A percentile compares a stretch with the other conserved stretches of the same genome.
Evolutionary conservation across 1,139 yeast genomes (phyloP).

Genomic region (Sugiyamaella japonica): DNA sequence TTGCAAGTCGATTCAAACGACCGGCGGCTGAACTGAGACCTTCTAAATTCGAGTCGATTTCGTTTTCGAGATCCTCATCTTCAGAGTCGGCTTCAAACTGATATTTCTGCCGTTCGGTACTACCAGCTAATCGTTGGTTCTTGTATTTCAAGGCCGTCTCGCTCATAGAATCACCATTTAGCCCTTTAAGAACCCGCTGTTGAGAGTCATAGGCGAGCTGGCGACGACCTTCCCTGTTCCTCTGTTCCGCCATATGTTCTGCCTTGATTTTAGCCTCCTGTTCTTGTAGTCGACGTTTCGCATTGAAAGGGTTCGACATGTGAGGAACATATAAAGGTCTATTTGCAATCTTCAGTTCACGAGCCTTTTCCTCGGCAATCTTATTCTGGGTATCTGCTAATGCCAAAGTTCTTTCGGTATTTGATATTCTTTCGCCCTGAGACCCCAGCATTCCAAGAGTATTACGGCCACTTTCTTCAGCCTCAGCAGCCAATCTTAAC

Average conservation of each 20-base stretch:
- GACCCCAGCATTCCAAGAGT: slow-evolving; percentile 90
- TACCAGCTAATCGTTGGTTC: slow-evolving; percentile 37
- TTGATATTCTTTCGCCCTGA: slow-evolving; percentile 81
- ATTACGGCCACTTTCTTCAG: slow-evolving; percentile 87
- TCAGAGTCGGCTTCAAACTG: slow-evolving; percentile 62
- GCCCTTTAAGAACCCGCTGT: slow-evolving; percentile 48
- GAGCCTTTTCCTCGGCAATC: slow-evolving; percentile 81
- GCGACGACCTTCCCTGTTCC: slow-evolving; percentile 46
- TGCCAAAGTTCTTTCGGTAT: slow-evolving; percentile 74
- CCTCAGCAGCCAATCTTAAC: slow-evolving; percentile 83
- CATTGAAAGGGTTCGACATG: slow-evolving; percentile 81
- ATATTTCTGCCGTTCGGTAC: slow-evolving; percentile 47
- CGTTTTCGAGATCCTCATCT: slow-evolving; percentile 61
- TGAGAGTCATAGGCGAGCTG: slow-evolving; percentile 49
- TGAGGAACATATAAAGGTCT: slow-evolving; percentile 84
- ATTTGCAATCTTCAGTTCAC: slow-evolving; percentile 75
- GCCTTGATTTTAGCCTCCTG: slow-evolving; percentile 70
- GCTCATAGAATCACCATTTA: slow-evolving; percentile 39
- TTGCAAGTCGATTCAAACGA: slow-evolving; percentile 53
- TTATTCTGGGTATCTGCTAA: slow-evolving; percentile 79
- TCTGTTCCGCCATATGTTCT: slow-evolving; percentile 60
- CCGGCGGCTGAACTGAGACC: slow-evolving; percentile 50
- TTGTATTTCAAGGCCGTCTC: slow-evolving; percentile 42
- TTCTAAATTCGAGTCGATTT: slow-evolving; percentile 55
- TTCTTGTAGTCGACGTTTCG: slow-evolving; percentile 71